A percentile compares a stretch with the other conserved stretches of the same genome.
phyloP scores from a whole-genome alignment of 495 filamentous ascomycete species.

The Chaetomium tenue region DNA sequence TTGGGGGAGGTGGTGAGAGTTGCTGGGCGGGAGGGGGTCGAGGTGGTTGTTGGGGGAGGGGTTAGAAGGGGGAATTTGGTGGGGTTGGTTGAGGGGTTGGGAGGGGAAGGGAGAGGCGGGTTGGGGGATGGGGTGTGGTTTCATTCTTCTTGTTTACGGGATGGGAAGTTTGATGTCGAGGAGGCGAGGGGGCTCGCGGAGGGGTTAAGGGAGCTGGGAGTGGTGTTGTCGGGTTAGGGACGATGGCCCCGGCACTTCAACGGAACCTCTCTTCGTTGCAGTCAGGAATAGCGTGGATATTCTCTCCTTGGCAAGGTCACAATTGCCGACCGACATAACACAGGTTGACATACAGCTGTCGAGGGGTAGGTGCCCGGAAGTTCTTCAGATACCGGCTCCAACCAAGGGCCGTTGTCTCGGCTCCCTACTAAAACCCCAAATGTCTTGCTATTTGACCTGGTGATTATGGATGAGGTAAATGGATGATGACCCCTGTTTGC shows the following conservation, averaged over 20 bases:
- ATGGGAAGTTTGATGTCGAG: constrained; percentile 19
- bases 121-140: constrained; percentile 28
- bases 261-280: too few species aligned
- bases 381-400: too few species aligned
- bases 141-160: constrained; percentile 38
- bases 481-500: too few species aligned
- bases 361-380: too few species aligned
- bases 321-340: too few species aligned
- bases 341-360: too few species aligned
- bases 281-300: not conserved
- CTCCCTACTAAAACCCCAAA: too few species aligned
- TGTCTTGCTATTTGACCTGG: too few species aligned
- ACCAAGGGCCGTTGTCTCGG: too few species aligned
- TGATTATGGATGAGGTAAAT: too few species aligned
- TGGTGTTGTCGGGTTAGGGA: not conserved
- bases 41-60: constrained; percentile 47
- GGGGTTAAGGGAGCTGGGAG: not conserved
- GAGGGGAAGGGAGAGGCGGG: not conserved
- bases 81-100: constrained; percentile 22
- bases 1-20: constrained; percentile 31
- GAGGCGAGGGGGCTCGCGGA: constrained; percentile 16
- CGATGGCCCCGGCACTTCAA: not conserved
- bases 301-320: too few species aligned
- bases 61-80: constrained; percentile 37
- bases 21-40: constrained; percentile 23